A percentile compares a stretch with the other conserved stretches of the same genome.
Conservation (phyloP, 2,329 filamentous ascomycete genomes). For the Bisporella sp. region DNA sequence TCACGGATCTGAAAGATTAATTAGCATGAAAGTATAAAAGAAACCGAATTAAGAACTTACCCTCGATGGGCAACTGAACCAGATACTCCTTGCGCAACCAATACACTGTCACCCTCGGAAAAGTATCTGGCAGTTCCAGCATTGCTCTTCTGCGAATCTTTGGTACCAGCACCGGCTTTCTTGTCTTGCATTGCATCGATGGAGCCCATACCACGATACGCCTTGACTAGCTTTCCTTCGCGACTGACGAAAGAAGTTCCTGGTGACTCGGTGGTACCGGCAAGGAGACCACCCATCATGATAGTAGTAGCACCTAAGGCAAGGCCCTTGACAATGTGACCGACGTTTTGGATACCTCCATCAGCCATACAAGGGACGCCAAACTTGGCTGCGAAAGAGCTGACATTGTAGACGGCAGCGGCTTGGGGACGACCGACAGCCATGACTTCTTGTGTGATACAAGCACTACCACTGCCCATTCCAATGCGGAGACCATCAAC, state of each 20-base stretch:
- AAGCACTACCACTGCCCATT: slow-evolving; percentile 97
- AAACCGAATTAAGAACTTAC: slow-evolving; percentile 22
- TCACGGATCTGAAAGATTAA: slow-evolving; percentile 53
- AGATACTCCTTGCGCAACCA: slow-evolving; percentile 95
- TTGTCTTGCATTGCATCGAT: slow-evolving; percentile 99
- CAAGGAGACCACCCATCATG: slow-evolving; percentile 98
- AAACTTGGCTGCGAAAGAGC: slow-evolving; percentile 82
- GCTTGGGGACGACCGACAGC: slow-evolving; percentile 95
- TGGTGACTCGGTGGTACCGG: slow-evolving; percentile 94
- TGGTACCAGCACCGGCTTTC: slow-evolving; percentile 78
- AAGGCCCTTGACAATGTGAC: slow-evolving; percentile 97
- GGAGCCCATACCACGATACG: slow-evolving; percentile 97
- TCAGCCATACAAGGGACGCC: slow-evolving; percentile 98
- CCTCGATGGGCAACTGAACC: slow-evolving; percentile 75
- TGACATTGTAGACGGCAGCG: slow-evolving; percentile 84
- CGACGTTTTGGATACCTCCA: slow-evolving; percentile 95
- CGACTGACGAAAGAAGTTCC: slow-evolving; percentile 94
- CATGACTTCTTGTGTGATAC: slow-evolving; percentile 99
- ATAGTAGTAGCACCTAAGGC: slow-evolving; percentile 89
- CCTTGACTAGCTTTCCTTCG: slow-evolving; percentile 97
- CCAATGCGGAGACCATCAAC: slow-evolving; percentile 96
- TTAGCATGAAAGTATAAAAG: slow-evolving; percentile 1
- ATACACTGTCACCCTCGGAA: slow-evolving; percentile 88
- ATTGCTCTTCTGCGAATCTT: slow-evolving; percentile 73
- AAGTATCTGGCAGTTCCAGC: slow-evolving; percentile 97